These are phyloP conservation scores for Blumeriella jaapii DNA, from an alignment of 2,329 filamentous ascomycete species.

Conservation along the genomic window DNA sequence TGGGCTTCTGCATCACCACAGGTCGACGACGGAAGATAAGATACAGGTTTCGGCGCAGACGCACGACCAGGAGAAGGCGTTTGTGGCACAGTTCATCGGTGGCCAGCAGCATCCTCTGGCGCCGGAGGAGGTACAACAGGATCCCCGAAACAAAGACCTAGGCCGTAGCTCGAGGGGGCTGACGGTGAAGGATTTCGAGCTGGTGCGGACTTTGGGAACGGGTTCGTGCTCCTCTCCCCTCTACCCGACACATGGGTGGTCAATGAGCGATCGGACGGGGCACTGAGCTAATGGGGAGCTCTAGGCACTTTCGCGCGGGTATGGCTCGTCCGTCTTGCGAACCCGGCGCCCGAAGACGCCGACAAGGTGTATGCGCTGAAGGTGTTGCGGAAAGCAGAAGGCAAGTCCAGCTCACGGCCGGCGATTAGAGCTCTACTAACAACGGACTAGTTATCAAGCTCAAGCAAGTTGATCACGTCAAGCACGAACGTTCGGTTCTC, in stretches of 20 bases:
- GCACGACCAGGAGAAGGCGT: constrained; percentile 21
- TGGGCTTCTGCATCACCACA: constrained; percentile 4
- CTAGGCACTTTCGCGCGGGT: constrained; percentile 72
- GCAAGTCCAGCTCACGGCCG: constrained; percentile 16
- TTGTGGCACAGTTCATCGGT: constrained; percentile 20
- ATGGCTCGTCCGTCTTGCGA: constrained; percentile 59
- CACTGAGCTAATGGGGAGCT: constrained; percentile 8
- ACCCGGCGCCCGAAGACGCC: constrained; percentile 35
- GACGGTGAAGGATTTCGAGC: constrained; percentile 50
- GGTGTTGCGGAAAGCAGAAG: constrained; percentile 59
- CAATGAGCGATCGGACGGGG: constrained; percentile 5
- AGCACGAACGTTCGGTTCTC: constrained; percentile 70
- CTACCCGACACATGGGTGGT: constrained; percentile 2
- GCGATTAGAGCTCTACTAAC: constrained; percentile 2
- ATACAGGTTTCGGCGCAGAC: constrained; percentile 5
- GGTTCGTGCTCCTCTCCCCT: constrained; percentile 36
- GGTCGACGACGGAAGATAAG: not conserved
- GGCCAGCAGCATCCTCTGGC: constrained; percentile 13
- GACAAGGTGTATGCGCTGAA: constrained; percentile 70
- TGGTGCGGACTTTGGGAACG: constrained; percentile 66
- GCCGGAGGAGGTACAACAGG: constrained; percentile 18
- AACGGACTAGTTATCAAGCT: constrained; percentile 54
- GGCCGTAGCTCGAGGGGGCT: constrained; percentile 24
- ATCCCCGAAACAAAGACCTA: constrained; percentile 21
- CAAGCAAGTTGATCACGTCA: constrained; percentile 79